Evolutionary conservation across 2,329 filamentous ascomycete species (phyloP), one percentile per base, ranked within the genome.

Genomic region (Didymella pomorum): DNA sequence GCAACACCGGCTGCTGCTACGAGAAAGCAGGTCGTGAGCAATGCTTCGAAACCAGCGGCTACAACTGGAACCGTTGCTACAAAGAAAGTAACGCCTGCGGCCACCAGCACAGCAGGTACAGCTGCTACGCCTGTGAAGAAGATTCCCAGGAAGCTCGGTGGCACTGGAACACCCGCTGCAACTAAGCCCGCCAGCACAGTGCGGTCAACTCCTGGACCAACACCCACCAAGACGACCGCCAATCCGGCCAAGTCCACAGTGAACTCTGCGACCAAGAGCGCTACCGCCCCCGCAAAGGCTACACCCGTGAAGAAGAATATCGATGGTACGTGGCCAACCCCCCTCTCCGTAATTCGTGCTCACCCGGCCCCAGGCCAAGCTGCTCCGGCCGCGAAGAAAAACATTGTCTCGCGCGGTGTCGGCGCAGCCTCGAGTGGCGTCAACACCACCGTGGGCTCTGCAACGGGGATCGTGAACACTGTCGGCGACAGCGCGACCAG

Each of bases 401-500:
- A 74, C 29, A 68, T 73, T 6, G 68, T 78, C 16, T 71, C 74
- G 39, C 72, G 71, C 31, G 71, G 72, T 41, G 67, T 72, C 23
- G 69, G 73, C 46, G 72, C 74, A 3, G 71, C 71, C 0, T 75
- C 75, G 5, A 72, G 71, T 28, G 71, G 71, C 2, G 67, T 76
- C 1, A 80, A 76, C 64, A 72, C 73, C 42, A 70, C 73, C n/a
- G 69, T 75, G 5, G 69, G 72, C 33, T 66, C 74, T 11, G 75
- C 76, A 23, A 76, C 76, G 2, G 66, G 68, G 9, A 67, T 67
- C 37, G 63, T 76, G 5, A 77, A 76, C 58, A 73, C 72, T 18
- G 72, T 78, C 11, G 69, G 75, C 28, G 71, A 76, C 45, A 74
- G 77, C 3, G 75, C 74, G 9, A 78, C 78, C 7, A 65, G 70